Evolutionary conservation across 768 basidiomycete genomes (phyloP), one percentile per base, ranked within the genome.

Genomic region (Lactarius psammicola): DNA sequence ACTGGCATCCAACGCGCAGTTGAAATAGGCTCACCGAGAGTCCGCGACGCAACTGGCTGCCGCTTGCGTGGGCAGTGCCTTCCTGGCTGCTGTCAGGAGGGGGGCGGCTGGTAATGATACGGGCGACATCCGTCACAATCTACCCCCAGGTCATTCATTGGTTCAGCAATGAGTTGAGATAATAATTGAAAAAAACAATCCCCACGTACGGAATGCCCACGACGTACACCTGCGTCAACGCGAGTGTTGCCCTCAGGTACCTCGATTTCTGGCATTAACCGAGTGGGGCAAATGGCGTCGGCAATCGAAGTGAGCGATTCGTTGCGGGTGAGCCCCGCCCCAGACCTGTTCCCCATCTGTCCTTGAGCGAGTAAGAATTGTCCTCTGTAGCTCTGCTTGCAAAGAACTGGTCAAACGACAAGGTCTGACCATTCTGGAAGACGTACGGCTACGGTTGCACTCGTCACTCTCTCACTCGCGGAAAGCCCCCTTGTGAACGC

Each of bases 241-340:
- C 23, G 23, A 9, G 31, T 23, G 56, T 28, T 11, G 23, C 30
- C 11, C 15, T 44, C 20, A 26, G 40, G 8, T 1, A 17, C 11
- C 49, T 42, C 56, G 26, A 28, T 34, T 36, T 53, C 56, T 26
- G 17, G 34, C 33, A n/a, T 54, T 28, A 23, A n/a, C 2, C 5
- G 10, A 23, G 56, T 1, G 23, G 56, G 56, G n/a, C 61, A 26
- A n/a, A 66, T 38, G 31, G 65, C 65, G 30, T 62, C 65, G 17
- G 65, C 61, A 1, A 66, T 66, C 5, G 61, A 62, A 26, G 54
- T 23, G 20, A 66, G 61, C 28, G 61, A 59, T 54, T 63, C 51
- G 2, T 63, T 31, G 33, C 65, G 61, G 9, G 46, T 62, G 36
- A 53, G 30, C 13, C 18, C 15, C 6, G 7, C 34, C 46, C 46